Evolutionary conservation across 306 rosid genomes (phyloP).

Genomic region (Dicorynia guianensis): DNA sequence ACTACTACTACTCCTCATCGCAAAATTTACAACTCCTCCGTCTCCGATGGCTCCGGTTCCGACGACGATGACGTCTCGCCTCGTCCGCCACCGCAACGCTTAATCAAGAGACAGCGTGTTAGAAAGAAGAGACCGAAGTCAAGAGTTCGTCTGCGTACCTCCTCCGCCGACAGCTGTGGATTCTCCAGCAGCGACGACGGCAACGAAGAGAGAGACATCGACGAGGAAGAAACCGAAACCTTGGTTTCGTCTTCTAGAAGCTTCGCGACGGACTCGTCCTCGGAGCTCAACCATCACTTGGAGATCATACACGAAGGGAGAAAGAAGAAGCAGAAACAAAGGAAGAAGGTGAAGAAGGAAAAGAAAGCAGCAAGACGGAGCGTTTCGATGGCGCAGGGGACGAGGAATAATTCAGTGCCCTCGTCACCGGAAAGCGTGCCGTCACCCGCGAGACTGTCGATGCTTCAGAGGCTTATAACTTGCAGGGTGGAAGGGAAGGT

Average conservation of each 20-base stretch:
- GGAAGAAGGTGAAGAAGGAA: conserved; percentile 15
- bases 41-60: conserved; percentile 40
- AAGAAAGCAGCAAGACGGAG: conserved; percentile 29
- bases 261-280: conserved; percentile 53
- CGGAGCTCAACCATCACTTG: conserved; percentile 38
- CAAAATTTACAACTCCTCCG: conserved; percentile 57
- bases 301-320: conserved; percentile 44
- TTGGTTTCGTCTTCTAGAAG: conserved; percentile 64
- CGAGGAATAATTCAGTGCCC: not conserved
- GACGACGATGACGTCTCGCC: conserved; percentile 39
- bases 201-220: conserved; percentile 10
- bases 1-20: conserved; percentile 43
- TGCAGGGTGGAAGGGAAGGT: not conserved
- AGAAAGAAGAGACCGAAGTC: conserved; percentile 44
- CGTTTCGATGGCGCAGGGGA: conserved; percentile 26
- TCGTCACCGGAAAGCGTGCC: conserved; percentile 26
- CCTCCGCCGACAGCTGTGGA: conserved; percentile 59
- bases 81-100: conserved; percentile 39
- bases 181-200: conserved; percentile 55
- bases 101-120: conserved; percentile 42
- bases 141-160: conserved; percentile 58
- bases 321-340: conserved; percentile 26
- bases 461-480: conserved; percentile 51
- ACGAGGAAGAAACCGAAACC: conserved; percentile 63
- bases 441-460: conserved; percentile 67